Base-by-base conservation (phyloP, 495 filamentous ascomycete species). In the Melanomma pulvis-pyrius region DNA sequence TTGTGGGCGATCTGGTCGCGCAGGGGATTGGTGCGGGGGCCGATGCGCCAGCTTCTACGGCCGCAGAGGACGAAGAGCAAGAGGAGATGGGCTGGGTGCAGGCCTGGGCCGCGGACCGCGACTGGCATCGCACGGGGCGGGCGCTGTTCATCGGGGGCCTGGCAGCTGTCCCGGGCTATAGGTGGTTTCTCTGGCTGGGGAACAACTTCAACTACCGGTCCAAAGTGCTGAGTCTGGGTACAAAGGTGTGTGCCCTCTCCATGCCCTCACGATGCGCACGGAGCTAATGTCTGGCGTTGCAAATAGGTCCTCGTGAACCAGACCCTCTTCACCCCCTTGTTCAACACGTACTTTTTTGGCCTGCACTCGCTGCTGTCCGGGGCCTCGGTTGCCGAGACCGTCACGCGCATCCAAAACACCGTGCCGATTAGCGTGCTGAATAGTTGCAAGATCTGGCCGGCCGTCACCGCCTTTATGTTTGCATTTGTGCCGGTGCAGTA, bases 341-440 rank as follows among this genome's bases (percentile, higher is more conserved):
- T 97, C 81, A 96, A 93, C 74, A 86, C 82, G 26, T 96, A 94
- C 76, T 97, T 97, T 81, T 97, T 97, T 80, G 87, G 88, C 53
- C 83, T 92, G 79, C 93, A 97, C 73, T 88, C 74, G 68, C 85
- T 78, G 71, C 85, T 78, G 75, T 85, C 67, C 12, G 86, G 82
- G 39, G 87, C 87, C 6, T 80, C 80, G 1, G 66, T 86, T 0
- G 75, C 78, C 28, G 87, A 90, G 64, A 85, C 87, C 6, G 84
- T 81, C 74, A 86, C 89, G 66, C 87, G 88, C 44, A 81, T 97
- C 57, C 84, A 82, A 72, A 77, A 86, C 60, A 93, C 92, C 2
- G 87, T 96, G 11, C 92, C 92, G 7, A 79, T 82, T 34, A 91
- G 88, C 73, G 86, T 88, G 61, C 71, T 85, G 70, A 97, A 96